Evolutionary conservation across 2,329 filamentous ascomycete species (phyloP).

Genomic region (Fusarium agapanthi): DNA sequence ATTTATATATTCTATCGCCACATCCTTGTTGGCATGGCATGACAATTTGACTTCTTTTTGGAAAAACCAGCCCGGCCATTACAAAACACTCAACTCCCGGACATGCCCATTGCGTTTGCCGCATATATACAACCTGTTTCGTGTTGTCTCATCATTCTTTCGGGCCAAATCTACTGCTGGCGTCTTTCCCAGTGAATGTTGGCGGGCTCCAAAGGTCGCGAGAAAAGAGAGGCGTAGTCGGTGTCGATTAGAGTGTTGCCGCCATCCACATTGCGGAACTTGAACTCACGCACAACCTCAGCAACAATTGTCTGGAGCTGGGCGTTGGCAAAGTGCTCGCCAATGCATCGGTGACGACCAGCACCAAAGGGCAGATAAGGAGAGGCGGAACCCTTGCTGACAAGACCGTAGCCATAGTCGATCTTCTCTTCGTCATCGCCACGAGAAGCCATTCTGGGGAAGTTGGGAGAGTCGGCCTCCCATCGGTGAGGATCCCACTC

Average conservation of each 20-base stretch:
- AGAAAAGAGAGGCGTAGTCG: conserved; percentile 77
- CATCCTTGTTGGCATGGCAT: conserved; percentile 32
- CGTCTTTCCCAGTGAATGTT: conserved; percentile 80
- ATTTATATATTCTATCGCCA: conserved; percentile 37
- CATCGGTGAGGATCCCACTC: conserved; percentile 93
- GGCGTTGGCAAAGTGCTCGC: conserved; percentile 94
- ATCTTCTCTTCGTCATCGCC: conserved; percentile 77
- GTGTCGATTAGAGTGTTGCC: conserved; percentile 73
- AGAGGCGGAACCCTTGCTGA: conserved; percentile 88
- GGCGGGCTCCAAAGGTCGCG: conserved; percentile 75
- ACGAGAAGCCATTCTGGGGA: conserved; percentile 53
- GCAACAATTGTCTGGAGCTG: conserved; percentile 88
- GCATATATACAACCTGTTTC: conserved; percentile 41
- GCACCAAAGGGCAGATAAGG: conserved; percentile 96
- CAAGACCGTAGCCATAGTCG: conserved; percentile 92
- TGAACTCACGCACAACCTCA: conserved; percentile 79
- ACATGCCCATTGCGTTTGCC: conserved; percentile 37
- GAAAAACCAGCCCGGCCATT: conserved; percentile 38
- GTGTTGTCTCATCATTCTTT: conserved; percentile 24
- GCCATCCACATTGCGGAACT: conserved; percentile 80
- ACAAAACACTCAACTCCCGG: conserved; percentile 39
- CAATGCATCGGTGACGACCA: conserved; percentile 92
- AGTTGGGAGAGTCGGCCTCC: conserved; percentile 71
- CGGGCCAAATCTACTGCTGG: conserved; percentile 52
- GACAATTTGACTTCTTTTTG: conserved; percentile 36